Base-by-base conservation (phyloP, 345 rosid genomes). In the Cardamine chenopodiifolia region DNA sequence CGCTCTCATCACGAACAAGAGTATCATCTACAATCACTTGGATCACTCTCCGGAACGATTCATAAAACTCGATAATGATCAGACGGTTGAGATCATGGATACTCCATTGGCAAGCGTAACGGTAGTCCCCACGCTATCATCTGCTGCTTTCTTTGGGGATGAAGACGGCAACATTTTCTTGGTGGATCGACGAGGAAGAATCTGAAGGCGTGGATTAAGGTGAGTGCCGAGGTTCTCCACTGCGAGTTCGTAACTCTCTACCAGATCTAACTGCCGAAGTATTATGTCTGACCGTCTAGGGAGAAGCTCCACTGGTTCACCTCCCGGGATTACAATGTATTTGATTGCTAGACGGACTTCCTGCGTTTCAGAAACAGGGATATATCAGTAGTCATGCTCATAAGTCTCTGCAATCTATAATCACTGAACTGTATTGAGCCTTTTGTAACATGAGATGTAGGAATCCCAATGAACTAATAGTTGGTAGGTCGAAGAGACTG, bases 221-320 rank as follows among this genome's bases (percentile, higher is more conserved):
- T 88, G 88, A 20, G 93, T 89, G 31, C 97, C 96, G 11, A 94
- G 86, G 74, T 88, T 91, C 79, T 90, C 98, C 18, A 89, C 98
- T 3, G 90, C 71, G 65, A 94, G 80, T 68, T 90, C 95, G 78
- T 91, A 94, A 82, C 97, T 90, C 76, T 87, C 87, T 23, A 94
- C 97, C 31, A 94, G 92, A 84, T 91, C 87, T n/a, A 94, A 87
- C 66, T 94, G 97, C 62, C 90, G 83, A 12, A 91, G 95, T 14
- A 94, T 81, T 63, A 91, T 94, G 58, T 91, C 93, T 1, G 95
- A 90, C 44, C 93, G 73, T 72, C 96, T 83, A 0, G 97, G 98
- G 58, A 93, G 98, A 77, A 93, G 98, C 84, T 93, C 98, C 73
- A 91, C 98, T 0, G 96, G 89, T 80, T 91, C 98, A 75, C 96